Conservation (phyloP, 2,329 filamentous ascomycete species). For the Exophiala bonariae region DNA sequence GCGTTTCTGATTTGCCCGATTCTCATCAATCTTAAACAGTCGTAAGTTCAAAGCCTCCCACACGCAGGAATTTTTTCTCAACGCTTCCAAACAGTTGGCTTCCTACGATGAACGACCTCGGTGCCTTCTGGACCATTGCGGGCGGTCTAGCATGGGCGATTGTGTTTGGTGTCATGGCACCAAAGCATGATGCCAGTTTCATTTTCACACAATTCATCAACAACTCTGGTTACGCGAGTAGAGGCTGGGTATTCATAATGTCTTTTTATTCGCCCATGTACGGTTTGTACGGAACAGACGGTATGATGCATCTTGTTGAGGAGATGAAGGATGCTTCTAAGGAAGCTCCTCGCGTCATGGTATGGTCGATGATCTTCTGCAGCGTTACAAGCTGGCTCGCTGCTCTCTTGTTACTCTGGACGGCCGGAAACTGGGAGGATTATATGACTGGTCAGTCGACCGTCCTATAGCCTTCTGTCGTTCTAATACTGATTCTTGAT, state of each 20-base stretch:
- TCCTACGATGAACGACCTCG: conserved; percentile 21
- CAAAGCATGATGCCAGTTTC: conserved; percentile 36
- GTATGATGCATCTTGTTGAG: conserved; percentile 58
- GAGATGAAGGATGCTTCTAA: conserved; percentile 56
- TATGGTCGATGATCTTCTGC: conserved; percentile 23
- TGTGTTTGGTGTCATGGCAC: conserved; percentile 23
- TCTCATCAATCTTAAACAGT: conserved; percentile 21
- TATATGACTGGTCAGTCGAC: conserved; percentile 18
- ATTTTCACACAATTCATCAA: conserved; percentile 60
- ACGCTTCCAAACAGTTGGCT: conserved; percentile 17
- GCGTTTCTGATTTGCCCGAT: conserved; percentile 21
- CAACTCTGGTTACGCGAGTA: conserved; percentile 38
- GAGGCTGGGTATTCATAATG: conserved; percentile 61
- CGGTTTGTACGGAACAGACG: conserved; percentile 65
- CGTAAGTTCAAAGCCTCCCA: conserved; percentile 5
- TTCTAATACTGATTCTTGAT: conserved; percentile 28
- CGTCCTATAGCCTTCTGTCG: not conserved
- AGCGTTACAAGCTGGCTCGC: conserved; percentile 21
- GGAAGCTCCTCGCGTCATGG: conserved; percentile 22
- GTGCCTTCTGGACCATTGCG: conserved; percentile 20
- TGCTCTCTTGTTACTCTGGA: conserved; percentile 21
- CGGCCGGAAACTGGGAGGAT: conserved; percentile 19
- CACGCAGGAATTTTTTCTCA: not conserved
- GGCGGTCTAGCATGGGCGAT: conserved; percentile 21
- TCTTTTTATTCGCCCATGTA: conserved; percentile 67